phyloP scores from a whole-genome alignment of 257 asterid species.

The Nicotiana attenuata region DNA sequence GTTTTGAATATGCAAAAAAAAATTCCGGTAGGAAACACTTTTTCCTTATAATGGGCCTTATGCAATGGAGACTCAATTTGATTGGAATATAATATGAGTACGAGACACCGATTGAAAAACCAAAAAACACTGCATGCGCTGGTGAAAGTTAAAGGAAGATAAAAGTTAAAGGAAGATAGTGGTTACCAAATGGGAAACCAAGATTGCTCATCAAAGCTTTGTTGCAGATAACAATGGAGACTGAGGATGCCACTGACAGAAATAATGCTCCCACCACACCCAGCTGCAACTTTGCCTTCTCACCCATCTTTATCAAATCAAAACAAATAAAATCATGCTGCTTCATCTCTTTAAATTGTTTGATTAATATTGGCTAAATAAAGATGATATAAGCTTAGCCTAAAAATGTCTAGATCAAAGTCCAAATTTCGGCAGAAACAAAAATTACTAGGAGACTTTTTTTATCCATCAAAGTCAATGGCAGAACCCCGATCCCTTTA shows the following conservation, averaged over 20 bases:
- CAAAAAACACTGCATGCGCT: no score
- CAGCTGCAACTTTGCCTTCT: conserved; percentile 55
- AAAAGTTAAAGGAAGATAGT: background rate
- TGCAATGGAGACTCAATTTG: no score
- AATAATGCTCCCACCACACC: conserved; percentile 77
- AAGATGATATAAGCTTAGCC: background rate
- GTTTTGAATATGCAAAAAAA: no score
- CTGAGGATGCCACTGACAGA: conserved; percentile 84
- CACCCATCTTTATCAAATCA: conserved; percentile 51
- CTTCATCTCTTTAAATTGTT: background rate
- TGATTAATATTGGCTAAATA: background rate
- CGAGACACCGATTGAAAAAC: no score
- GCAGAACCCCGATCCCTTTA: no score
- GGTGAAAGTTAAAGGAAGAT: background rate
- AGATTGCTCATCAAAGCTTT: conserved; percentile 90
- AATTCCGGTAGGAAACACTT: no score
- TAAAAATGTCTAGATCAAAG: background rate
- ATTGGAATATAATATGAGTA: no score
- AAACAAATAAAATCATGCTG: background rate
- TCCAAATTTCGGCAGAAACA: background rate
- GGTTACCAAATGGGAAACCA: conserved; percentile 70
- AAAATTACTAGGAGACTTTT: background rate
- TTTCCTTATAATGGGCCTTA: no score
- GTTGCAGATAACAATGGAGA: conserved; percentile 85
- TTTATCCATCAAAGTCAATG: no score